A percentile compares a stretch with the other conserved stretches of the same genome.
These are phyloP conservation scores for Schoenoplectus triqueter DNA, from an alignment of 202 grass and related monocot genomes.

Conservation along the genomic window DNA sequence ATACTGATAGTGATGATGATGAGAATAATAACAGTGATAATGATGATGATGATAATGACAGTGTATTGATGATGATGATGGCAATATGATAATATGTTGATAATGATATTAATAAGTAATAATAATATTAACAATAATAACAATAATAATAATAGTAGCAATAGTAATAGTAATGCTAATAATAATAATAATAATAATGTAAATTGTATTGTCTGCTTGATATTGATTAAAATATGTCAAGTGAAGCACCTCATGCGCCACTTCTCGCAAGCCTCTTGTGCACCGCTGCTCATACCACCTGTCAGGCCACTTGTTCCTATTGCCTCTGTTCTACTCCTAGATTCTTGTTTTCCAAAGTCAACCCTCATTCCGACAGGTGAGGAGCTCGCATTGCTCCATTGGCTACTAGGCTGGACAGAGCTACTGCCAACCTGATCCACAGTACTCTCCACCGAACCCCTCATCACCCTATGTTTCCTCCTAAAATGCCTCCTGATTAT, in stretches of 20 bases:
- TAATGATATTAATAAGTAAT: too few relatives aligned
- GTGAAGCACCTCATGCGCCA: constrained; percentile 84
- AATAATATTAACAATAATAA: too few relatives aligned
- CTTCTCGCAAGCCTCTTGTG: constrained; percentile 65
- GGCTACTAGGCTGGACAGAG: constrained; percentile 42
- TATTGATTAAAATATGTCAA: constrained; percentile 38
- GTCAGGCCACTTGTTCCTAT: constrained; percentile 40
- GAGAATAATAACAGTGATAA: too few relatives aligned
- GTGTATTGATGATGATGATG: too few relatives aligned
- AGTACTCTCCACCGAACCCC: constrained; percentile 42
- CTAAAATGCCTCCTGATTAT: constrained; percentile 33
- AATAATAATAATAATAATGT: background rate
- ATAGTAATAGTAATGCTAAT: too few relatives aligned
- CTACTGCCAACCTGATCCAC: constrained; percentile 39
- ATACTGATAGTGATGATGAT: too few relatives aligned
- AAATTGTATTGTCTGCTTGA: constrained; percentile 22
- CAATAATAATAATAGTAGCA: too few relatives aligned
- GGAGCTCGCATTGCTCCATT: constrained; percentile 43
- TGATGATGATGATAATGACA: too few relatives aligned
- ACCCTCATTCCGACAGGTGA: constrained; percentile 34
- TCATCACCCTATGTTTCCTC: constrained; percentile 67
- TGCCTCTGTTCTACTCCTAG: constrained; percentile 39
- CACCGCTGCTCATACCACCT: constrained; percentile 41
- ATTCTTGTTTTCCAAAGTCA: constrained; percentile 37
- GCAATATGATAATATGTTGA: too few relatives aligned